phyloP scores from a whole-genome alignment of 2,329 filamentous ascomycete genomes.

The Diaporthe vexans region DNA sequence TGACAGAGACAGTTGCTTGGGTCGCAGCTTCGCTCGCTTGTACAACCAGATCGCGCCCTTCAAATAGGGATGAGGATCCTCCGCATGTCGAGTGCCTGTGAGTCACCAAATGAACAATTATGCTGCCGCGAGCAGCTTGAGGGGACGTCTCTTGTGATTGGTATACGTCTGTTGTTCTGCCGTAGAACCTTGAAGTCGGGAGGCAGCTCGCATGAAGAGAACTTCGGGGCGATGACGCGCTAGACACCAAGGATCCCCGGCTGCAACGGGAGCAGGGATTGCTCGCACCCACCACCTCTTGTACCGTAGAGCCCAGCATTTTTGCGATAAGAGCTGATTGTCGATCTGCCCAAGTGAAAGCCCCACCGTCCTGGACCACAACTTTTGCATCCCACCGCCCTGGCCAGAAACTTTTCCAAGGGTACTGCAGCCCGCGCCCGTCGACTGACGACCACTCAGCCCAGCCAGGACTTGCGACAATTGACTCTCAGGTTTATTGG shows the following conservation, averaged over 20 bases:
- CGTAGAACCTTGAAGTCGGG: conserved; percentile 33
- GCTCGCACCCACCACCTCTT: neutral
- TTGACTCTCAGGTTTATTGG: neutral
- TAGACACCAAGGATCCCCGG: conserved; percentile 33
- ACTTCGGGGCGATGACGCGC: conserved; percentile 41
- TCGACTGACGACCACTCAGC: neutral
- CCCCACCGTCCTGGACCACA: conserved; percentile 31
- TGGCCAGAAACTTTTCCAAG: conserved; percentile 33
- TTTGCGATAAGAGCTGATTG: conserved; percentile 35
- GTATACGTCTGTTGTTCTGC: conserved; percentile 23
- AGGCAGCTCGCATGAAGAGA: conserved; percentile 38
- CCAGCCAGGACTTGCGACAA: conserved; percentile 5
- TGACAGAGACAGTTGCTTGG: conserved; percentile 10
- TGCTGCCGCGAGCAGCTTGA: conserved; percentile 29
- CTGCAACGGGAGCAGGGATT: conserved; percentile 13
- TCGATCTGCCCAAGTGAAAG: conserved; percentile 7
- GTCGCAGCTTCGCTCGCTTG: neutral
- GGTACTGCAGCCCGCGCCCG: neutral
- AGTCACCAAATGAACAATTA: conserved; percentile 17
- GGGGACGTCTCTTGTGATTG: conserved; percentile 27
- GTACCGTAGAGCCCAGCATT: neutral
- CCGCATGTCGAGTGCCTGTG: neutral
- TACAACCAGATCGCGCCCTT: conserved; percentile 5
- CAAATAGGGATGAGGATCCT: neutral
- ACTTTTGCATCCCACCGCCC: conserved; percentile 33